Base-by-base conservation (phyloP, 2,329 filamentous ascomycete species). In the Cercospora citrullina region DNA sequence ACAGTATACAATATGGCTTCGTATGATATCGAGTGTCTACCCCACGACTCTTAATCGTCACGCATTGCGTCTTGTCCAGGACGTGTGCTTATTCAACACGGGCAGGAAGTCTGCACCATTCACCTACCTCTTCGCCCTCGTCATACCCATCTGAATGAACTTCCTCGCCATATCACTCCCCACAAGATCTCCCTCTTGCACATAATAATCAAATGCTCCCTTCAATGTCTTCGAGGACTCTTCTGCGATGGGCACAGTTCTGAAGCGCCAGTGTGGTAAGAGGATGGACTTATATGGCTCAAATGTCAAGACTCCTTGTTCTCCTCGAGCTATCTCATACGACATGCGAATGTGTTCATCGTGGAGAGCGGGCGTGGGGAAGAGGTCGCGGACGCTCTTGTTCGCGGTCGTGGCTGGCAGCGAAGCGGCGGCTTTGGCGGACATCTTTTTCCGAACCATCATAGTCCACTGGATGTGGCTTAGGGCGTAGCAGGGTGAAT, bases 131-230 rank as follows among this genome's bases (percentile, higher is more conserved):
- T 67, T 86, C 2, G 87, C 84, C 16, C 87, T 77, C 21, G 87
- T 89, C 86, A 89, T 89, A 1, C 87, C 82, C 87, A 89, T 90
- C 75, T 89, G 87, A 6, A 89, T 81, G 71, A 88, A 90, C 73
- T 89, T 90, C 28, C 87, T 80, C 18, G 82, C 78, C 87, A 89
- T 89, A 66, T 90, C 87, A 80, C 88, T 88, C 10, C 88, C 87
- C 0, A 89, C 85, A 65, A 90, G 87, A 74, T 89, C 87, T 3
- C 78, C 79, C 6, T 80, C 72, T 1, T 75, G 73, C n/a, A 85
- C 79, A 72, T 87, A 89, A 9, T 79, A 77, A 14, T 84, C 74
- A 71, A 89, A 90, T 3, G 83, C 81, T 0, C 71, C 64, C 76
- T 82, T 86, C 0, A 89, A 81, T 0, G 80, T 79, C 0, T 76